Percentiles rank a stretch among this genome's conserved stretches.
Evolutionary conservation across 768 basidiomycete species (phyloP).

Genomic region (Flagelloscypha sp.): DNA sequence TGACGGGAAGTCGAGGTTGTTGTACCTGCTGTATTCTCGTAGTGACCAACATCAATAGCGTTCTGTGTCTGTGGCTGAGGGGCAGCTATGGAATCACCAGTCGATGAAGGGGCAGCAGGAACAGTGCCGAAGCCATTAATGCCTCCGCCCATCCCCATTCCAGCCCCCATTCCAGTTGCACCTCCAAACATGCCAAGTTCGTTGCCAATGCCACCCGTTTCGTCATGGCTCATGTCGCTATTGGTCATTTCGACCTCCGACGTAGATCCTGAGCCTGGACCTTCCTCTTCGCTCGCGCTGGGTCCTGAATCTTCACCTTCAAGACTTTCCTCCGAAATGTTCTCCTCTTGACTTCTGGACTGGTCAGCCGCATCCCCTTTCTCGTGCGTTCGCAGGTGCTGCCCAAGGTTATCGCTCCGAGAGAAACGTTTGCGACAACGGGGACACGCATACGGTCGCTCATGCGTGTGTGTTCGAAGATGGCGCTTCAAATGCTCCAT

Average conservation of each 20-base stretch:
- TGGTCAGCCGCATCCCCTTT: conserved; percentile 16
- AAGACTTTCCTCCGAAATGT: conserved; percentile 12
- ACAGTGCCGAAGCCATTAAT: conserved; percentile 8
- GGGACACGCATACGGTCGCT: conserved; percentile 71
- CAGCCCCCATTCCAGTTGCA: conserved; percentile 17
- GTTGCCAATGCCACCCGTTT: conserved; percentile 2
- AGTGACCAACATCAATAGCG: neutral
- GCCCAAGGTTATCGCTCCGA: conserved; percentile 80
- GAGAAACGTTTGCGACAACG: conserved; percentile 78
- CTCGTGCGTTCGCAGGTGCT: conserved; percentile 77
- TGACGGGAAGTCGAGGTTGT: conserved; percentile 16
- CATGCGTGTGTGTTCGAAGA: conserved; percentile 83
- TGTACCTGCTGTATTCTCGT: neutral
- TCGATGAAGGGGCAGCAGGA: neutral
- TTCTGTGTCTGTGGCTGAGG: neutral
- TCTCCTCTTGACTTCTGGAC: conserved; percentile 16
- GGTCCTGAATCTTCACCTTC: neutral
- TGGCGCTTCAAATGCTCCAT: conserved; percentile 89
- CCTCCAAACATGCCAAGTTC: conserved; percentile 21
- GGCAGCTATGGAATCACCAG: neutral
- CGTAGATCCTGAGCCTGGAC: conserved; percentile 10
- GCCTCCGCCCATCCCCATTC: conserved; percentile 15
- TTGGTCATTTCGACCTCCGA: conserved; percentile 21
- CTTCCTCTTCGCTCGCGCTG: neutral
- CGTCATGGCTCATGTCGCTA: conserved; percentile 16